Evolutionary conservation across 352 stramenopile genomes (phyloP).

Genomic region (Pythium vanterpoolii): DNA sequence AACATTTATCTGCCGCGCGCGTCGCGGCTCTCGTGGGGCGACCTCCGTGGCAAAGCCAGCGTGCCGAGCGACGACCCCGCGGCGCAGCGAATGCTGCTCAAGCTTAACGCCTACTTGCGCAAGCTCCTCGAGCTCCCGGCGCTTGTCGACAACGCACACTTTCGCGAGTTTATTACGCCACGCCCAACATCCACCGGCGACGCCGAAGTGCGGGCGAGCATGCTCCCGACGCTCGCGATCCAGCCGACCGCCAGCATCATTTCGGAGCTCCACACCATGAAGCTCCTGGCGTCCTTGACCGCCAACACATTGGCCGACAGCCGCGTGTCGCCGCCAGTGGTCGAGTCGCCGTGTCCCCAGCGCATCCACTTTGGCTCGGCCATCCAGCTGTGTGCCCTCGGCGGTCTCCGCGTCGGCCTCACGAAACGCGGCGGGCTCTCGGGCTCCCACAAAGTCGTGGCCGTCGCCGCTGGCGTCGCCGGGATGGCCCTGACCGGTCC

Average conservation of each 20-base stretch:
- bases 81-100: conserved; percentile 35
- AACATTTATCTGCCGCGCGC: conserved; percentile 44
- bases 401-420: conserved; percentile 46
- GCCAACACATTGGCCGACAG: background rate
- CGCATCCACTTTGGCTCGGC: conserved; percentile 41
- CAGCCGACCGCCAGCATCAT: conserved; percentile 4
- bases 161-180: conserved; percentile 50
- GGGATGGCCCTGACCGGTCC: conserved; percentile 51
- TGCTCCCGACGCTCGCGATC: conserved; percentile 16
- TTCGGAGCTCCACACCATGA: conserved; percentile 18
- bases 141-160: conserved; percentile 34
- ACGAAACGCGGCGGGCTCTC: conserved; percentile 55
- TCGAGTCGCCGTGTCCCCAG: conserved; percentile 29
- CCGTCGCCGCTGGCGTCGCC: conserved; percentile 46
- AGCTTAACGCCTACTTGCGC: conserved; percentile 63
- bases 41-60: conserved; percentile 19
- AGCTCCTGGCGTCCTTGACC: conserved; percentile 4
- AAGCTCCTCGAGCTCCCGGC: conserved; percentile 56
- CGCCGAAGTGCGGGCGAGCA: conserved; percentile 8
- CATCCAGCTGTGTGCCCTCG: conserved; percentile 44
- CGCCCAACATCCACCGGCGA: conserved; percentile 29
- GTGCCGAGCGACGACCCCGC: conserved; percentile 18
- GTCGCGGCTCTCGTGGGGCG: conserved; percentile 33
- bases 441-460: conserved; percentile 48
- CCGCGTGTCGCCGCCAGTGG: conserved; percentile 1